These are phyloP conservation scores for Berkeleyomyces rouxiae DNA, from an alignment of 2,329 filamentous ascomycete genomes.

Conservation along the genomic window DNA sequence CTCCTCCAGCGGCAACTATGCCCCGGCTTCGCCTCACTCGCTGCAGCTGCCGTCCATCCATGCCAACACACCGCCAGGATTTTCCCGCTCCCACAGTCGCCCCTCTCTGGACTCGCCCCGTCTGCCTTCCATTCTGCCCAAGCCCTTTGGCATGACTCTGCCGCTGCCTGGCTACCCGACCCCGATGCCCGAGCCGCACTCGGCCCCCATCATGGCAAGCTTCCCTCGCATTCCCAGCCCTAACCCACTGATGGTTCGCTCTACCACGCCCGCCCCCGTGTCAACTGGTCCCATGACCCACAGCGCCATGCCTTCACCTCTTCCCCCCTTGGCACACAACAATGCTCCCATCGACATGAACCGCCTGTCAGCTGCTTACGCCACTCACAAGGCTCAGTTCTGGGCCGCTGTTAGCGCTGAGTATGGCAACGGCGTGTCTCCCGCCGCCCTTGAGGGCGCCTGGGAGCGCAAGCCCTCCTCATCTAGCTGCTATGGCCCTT, in stretches of 20 bases:
- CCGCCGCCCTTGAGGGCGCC: slow-evolving; percentile 51
- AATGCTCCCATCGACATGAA: slow-evolving; percentile 36
- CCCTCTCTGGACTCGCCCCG: slow-evolving; percentile 27
- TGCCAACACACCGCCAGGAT: slow-evolving; percentile 14
- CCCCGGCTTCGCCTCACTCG: slow-evolving; percentile 20
- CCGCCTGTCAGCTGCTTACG: slow-evolving; percentile 54
- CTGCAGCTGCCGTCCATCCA: slow-evolving; percentile 38
- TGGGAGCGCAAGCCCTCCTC: slow-evolving; percentile 32
- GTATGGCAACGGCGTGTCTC: slow-evolving; percentile 48
- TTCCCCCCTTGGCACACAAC: slow-evolving; percentile 20
- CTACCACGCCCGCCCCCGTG: slow-evolving; percentile 23
- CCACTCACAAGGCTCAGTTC: slow-evolving; percentile 51
- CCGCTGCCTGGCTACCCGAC: slow-evolving; percentile 25
- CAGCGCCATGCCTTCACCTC: slow-evolving; percentile 19
- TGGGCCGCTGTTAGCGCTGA: slow-evolving; percentile 57
- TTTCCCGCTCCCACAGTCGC: slow-evolving; percentile 1
- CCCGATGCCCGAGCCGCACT: slow-evolving; percentile 28
- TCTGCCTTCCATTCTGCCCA: slow-evolving; percentile 48
- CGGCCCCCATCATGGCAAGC: slow-evolving; percentile 21
- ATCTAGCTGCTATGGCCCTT: not conserved
- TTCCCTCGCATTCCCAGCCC: slow-evolving; percentile 11
- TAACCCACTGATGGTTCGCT: slow-evolving; percentile 23
- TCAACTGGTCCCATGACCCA: slow-evolving; percentile 33
- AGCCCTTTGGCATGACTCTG: slow-evolving; percentile 38
- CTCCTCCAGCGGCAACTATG: slow-evolving; percentile 26